Conservation (phyloP, 495 filamentous ascomycete species). For the Penicillium mononematosum region DNA sequence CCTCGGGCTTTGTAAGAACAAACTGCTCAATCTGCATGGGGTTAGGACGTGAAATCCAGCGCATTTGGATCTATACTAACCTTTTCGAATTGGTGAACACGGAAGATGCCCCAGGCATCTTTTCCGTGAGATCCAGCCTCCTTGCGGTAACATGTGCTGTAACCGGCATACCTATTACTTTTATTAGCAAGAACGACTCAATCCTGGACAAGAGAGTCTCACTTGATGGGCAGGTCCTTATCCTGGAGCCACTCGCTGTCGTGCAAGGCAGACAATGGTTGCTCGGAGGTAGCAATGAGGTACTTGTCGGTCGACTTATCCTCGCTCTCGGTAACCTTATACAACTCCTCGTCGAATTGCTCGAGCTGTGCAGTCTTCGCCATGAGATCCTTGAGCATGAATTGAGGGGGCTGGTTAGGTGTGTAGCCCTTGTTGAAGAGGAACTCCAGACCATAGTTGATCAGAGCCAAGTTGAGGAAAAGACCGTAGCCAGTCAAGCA, state of each 20-base stretch:
- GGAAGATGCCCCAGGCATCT: slow-evolving; percentile 98
- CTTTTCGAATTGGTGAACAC: slow-evolving; percentile 99
- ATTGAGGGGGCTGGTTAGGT: slow-evolving; percentile 88
- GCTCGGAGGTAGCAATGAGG: slow-evolving; percentile 94
- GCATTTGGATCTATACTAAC: slow-evolving; percentile 30
- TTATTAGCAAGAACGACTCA: slow-evolving; percentile 11
- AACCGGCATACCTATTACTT: slow-evolving; percentile 70
- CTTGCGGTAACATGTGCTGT: slow-evolving; percentile 91
- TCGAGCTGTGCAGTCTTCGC: slow-evolving; percentile 98
- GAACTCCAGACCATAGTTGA: slow-evolving; percentile 93
- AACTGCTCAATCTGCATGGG: slow-evolving; percentile 78
- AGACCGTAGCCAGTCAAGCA: slow-evolving; percentile 87
- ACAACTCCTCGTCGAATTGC: slow-evolving; percentile 95
- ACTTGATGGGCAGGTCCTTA: slow-evolving; percentile 84
- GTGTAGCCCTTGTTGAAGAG: slow-evolving; percentile 73
- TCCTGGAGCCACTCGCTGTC: slow-evolving; percentile 88
- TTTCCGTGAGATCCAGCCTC: slow-evolving; percentile 90
- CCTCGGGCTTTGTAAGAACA: slow-evolving; percentile 87
- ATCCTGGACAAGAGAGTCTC: slow-evolving; percentile 15
- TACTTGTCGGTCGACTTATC: slow-evolving; percentile 91
- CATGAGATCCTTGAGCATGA: slow-evolving; percentile 96
- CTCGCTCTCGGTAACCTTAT: slow-evolving; percentile 83
- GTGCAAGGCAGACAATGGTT: slow-evolving; percentile 90
- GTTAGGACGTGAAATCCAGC: not conserved
- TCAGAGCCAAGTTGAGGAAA: slow-evolving; percentile 87